These are phyloP conservation scores for Nicotiana undulata DNA, from an alignment of 257 asterid species.

Conservation along the genomic window DNA sequence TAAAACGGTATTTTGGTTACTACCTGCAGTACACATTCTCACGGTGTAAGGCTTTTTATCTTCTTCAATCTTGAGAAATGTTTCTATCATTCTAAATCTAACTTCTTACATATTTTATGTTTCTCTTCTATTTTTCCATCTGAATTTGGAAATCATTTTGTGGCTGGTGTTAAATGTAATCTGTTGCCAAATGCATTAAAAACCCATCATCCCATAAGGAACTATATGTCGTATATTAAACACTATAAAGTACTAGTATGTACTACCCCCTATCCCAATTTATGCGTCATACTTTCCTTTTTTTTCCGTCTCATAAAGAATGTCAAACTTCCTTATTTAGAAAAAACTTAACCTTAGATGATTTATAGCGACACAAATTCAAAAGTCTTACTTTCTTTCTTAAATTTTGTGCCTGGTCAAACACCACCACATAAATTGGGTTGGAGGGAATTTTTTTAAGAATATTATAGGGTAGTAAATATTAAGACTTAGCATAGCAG, in stretches of 20 bases:
- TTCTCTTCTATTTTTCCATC: background rate
- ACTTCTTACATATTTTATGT: background rate
- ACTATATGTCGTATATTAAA: background rate
- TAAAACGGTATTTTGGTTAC: background rate
- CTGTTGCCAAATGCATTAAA: no score
- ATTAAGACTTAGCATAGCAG: background rate
- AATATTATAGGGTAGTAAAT: background rate
- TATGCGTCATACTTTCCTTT: no score
- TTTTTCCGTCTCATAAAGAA: no score
- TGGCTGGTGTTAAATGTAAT: background rate
- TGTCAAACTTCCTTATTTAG: no score
- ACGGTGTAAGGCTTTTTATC: background rate
- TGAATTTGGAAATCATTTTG: background rate
- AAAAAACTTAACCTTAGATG: no score
- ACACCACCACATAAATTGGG: no score
- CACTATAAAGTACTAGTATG: background rate
- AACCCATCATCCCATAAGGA: background rate
- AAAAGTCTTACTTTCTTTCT: no score
- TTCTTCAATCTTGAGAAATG: background rate
- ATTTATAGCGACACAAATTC: no score
- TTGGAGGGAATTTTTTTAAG: background rate
- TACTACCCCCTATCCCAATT: background rate
- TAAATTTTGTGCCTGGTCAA: no score
- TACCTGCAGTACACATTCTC: background rate
- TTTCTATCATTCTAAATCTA: background rate